Conservation (phyloP, 768 basidiomycete genomes). For the Astraeus odoratus region DNA sequence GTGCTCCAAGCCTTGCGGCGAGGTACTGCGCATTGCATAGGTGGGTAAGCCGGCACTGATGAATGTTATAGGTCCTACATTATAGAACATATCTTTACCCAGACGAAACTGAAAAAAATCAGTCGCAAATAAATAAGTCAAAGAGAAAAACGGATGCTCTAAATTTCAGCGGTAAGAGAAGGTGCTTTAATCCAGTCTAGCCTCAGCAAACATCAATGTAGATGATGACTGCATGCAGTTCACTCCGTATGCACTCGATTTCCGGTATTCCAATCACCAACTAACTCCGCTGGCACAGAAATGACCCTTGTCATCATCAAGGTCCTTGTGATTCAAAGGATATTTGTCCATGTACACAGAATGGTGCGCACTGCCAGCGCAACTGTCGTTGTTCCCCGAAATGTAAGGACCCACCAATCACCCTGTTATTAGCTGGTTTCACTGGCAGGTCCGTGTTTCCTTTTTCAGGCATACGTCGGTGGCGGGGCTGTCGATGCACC, state of each 20-base stretch:
- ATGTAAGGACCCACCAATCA: slow-evolving; percentile 37
- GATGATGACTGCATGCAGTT: slow-evolving; percentile 5
- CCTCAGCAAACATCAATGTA: background rate
- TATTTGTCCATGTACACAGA: slow-evolving; percentile 44
- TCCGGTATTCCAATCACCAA: background rate
- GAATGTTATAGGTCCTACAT: slow-evolving; percentile 16
- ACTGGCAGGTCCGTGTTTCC: background rate
- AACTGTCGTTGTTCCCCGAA: slow-evolving; percentile 45
- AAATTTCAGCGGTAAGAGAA: slow-evolving; percentile 18
- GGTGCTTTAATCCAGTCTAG: slow-evolving; percentile 17
- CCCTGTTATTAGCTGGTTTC: background rate
- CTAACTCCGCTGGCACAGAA: slow-evolving; percentile 22
- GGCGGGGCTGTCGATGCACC: slow-evolving; percentile 51
- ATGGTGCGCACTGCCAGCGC: slow-evolving; percentile 47
- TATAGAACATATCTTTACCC: slow-evolving; percentile 12
- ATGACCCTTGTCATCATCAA: slow-evolving; percentile 46
- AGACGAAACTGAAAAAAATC: background rate
- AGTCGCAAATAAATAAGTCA: background rate
- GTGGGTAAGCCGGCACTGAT: slow-evolving; percentile 1
- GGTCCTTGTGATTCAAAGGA: slow-evolving; percentile 44
- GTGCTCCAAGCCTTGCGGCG: slow-evolving; percentile 51
- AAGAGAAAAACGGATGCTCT: slow-evolving; percentile 6
- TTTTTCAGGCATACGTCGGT: slow-evolving; percentile 44
- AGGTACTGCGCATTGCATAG: slow-evolving; percentile 31
- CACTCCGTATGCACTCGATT: slow-evolving; percentile 11